Conservation (phyloP, 768 basidiomycete species). For the Tephrocybe sp. region DNA sequence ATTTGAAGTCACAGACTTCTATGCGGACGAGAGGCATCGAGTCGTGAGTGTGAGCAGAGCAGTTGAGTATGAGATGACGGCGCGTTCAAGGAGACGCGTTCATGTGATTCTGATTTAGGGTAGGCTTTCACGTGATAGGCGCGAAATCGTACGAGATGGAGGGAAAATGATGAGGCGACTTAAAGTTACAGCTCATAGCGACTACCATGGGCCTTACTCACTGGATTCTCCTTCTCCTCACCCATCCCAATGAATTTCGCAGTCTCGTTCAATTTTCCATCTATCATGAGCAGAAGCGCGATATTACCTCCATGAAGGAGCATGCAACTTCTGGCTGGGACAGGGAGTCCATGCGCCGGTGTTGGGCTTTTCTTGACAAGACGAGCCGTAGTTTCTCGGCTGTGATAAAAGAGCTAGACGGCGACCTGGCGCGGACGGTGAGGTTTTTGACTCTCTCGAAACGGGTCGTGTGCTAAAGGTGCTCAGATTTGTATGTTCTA, state of each 20-base stretch:
- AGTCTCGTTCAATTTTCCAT: slow-evolving; percentile 81
- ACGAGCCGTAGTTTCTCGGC: slow-evolving; percentile 90
- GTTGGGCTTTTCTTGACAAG: slow-evolving; percentile 87
- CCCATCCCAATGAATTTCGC: slow-evolving; percentile 83
- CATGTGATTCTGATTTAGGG: slow-evolving; percentile 14
- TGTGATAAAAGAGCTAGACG: slow-evolving; percentile 95
- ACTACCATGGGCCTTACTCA: slow-evolving; percentile 51
- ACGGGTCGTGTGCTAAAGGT: not conserved
- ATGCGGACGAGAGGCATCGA: slow-evolving; percentile 87
- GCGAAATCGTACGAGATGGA: slow-evolving; percentile 13
- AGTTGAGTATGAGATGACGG: not conserved
- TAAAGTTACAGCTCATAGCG: not conserved
- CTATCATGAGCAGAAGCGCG: slow-evolving; percentile 79
- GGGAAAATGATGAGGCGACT: slow-evolving; percentile 16
- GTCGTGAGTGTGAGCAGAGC: slow-evolving; percentile 32
- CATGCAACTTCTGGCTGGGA: slow-evolving; percentile 86
- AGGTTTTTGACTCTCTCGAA: slow-evolving; percentile 31
- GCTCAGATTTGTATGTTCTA: slow-evolving; percentile 91
- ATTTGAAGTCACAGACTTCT: slow-evolving; percentile 96
- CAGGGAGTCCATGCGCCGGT: slow-evolving; percentile 79
- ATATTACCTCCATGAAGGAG: slow-evolving; percentile 75
- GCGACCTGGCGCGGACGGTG: slow-evolving; percentile 90
- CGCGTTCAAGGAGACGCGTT: slow-evolving; percentile 11
- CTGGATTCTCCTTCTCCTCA: slow-evolving; percentile 68
- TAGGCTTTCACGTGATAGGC: slow-evolving; percentile 10